These are phyloP conservation scores for Rhizophora apiculata DNA, from an alignment of 345 rosid species.

Conservation along the genomic window DNA sequence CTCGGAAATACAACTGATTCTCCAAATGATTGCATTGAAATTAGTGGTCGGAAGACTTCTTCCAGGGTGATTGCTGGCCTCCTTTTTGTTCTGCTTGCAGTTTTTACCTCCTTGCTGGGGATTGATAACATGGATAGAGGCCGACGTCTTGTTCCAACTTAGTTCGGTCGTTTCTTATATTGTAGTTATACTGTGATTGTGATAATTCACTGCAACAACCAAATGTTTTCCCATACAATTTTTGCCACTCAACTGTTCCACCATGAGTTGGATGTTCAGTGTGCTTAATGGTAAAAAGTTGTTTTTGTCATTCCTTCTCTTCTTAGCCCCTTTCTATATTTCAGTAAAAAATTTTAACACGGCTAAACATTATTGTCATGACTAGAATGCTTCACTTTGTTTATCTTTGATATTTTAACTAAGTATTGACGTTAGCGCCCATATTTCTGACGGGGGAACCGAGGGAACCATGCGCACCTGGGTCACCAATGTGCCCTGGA, in stretches of 20 bases:
- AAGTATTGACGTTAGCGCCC: too few species aligned
- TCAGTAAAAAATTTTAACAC: too few species aligned
- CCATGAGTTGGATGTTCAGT: neutral
- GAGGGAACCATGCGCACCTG: too few species aligned
- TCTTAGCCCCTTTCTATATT: too few species aligned
- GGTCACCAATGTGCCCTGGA: too few species aligned
- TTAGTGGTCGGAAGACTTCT: conserved; percentile 25
- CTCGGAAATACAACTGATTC: conserved; percentile 19
- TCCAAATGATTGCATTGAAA: conserved; percentile 16
- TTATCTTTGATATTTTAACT: too few species aligned
- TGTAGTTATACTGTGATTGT: neutral
- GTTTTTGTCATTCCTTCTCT: too few species aligned
- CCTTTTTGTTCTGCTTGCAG: conserved; percentile 31
- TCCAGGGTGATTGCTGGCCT: conserved; percentile 34
- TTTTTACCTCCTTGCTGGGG: conserved; percentile 35
- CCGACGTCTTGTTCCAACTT: conserved; percentile 63
- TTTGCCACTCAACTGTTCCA: conserved; percentile 1
- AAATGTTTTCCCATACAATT: neutral
- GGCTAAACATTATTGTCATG: too few species aligned
- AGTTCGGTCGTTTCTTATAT: conserved; percentile 2
- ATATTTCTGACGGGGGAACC: too few species aligned
- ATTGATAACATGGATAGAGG: conserved; percentile 35
- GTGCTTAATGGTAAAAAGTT: too few species aligned
- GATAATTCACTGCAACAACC: neutral
- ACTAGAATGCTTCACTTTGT: too few species aligned